phyloP scores from a whole-genome alignment of 1,139 yeast species.

The Saccharomyces hybrid region DNA sequence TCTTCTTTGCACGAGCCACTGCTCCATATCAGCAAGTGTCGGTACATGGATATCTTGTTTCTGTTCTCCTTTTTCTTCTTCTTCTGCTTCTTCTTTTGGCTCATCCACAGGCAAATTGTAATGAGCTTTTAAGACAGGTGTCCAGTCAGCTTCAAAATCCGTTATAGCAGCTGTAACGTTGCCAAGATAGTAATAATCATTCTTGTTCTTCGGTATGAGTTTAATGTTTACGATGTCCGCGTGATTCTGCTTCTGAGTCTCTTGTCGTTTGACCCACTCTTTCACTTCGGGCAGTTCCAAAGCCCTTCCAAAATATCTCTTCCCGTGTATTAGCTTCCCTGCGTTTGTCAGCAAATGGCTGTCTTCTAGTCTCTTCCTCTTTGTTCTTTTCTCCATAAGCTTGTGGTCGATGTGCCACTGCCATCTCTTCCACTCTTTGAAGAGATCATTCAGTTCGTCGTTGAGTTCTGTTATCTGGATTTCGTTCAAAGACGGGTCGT shows the following conservation, averaged over 20 bases:
- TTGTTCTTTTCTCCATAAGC: conserved; percentile 25
- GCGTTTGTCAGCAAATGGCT: conserved; percentile 17
- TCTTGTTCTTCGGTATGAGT: conserved; percentile 8
- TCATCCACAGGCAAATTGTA: not conserved
- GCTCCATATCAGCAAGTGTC: not conserved
- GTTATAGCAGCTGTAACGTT: not conserved
- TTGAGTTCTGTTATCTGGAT: conserved; percentile 64
- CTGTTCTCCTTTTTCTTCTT: not conserved
- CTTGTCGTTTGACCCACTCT: conserved; percentile 37
- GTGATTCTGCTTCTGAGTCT: conserved; percentile 14
- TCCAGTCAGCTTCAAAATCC: conserved; percentile 11
- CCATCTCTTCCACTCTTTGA: conserved; percentile 69
- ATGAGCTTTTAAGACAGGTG: conserved; percentile 6
- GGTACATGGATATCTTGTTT: not conserved
- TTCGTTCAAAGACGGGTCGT: conserved; percentile 55
- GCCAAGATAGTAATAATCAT: conserved; percentile 7
- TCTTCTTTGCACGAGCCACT: conserved; percentile 2
- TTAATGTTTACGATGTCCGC: conserved; percentile 12
- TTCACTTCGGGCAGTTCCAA: conserved; percentile 71
- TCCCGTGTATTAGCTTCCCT: conserved; percentile 36
- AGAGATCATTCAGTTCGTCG: conserved; percentile 62
- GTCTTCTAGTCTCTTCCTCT: conserved; percentile 49
- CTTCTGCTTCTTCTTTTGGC: not conserved
- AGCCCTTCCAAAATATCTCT: conserved; percentile 78
- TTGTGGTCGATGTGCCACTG: conserved; percentile 56